These are phyloP conservation scores for Pichia scutulata DNA, from an alignment of 805 yeast species.

Conservation along the genomic window DNA sequence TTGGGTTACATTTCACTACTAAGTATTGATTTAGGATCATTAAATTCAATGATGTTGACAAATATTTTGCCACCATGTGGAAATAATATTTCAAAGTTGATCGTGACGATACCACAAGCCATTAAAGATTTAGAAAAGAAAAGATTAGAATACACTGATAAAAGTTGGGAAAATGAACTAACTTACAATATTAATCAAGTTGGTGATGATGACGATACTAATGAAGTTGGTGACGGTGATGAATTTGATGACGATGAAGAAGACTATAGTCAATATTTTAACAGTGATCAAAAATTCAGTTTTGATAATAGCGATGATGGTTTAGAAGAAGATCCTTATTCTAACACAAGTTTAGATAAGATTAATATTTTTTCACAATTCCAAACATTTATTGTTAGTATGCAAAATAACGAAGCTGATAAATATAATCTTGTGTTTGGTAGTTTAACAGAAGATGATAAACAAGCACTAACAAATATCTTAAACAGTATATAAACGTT, in stretches of 20 bases:
- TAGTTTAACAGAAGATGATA: constrained; percentile 19
- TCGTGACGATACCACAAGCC: constrained; percentile 66
- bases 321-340: constrained; percentile 72
- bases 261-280: constrained; percentile 30
- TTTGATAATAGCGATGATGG: constrained; percentile 57
- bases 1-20: constrained; percentile 56
- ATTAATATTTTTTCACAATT: constrained; percentile 66
- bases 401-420: constrained; percentile 40
- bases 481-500: constrained; percentile 8
- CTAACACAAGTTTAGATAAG: constrained; percentile 71
- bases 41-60: constrained; percentile 22
- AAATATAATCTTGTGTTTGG: constrained; percentile 20
- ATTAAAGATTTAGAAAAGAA: constrained; percentile 55
- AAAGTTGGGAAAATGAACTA: constrained; percentile 14
- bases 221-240: constrained; percentile 20
- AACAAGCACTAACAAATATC: constrained; percentile 13
- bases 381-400: constrained; percentile 41
- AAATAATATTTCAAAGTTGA: constrained; percentile 38
- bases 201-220: constrained; percentile 19
- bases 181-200: constrained; percentile 11
- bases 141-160: constrained; percentile 41
- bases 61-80: constrained; percentile 42
- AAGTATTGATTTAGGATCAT: constrained; percentile 20
- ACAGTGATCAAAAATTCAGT: constrained; percentile 22
- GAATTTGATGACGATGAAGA: constrained; percentile 24